These are phyloP conservation scores for Nemania sp. DNA, from an alignment of 2,329 filamentous ascomycete species.

Conservation along the genomic window DNA sequence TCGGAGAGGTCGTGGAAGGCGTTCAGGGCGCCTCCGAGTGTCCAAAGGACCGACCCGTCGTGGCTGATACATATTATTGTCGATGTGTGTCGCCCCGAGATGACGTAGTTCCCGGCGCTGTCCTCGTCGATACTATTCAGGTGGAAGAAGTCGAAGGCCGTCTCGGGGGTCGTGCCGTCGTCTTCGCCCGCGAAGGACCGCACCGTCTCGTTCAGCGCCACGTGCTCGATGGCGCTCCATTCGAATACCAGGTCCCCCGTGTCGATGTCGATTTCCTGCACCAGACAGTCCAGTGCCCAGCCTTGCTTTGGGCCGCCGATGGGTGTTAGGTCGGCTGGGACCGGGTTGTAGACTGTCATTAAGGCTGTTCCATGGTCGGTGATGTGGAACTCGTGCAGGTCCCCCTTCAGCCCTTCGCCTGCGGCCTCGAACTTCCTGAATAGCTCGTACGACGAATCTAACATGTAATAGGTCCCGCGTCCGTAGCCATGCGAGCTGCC, in stretches of 20 bases:
- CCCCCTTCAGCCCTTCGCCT: conserved; percentile 49
- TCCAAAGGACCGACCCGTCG: conserved; percentile 52
- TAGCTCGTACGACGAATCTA: conserved; percentile 53
- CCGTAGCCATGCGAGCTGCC: conserved; percentile 40
- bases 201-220: conserved; percentile 32
- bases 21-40: conserved; percentile 53
- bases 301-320: conserved; percentile 39
- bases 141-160: conserved; percentile 55
- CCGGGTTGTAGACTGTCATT: conserved; percentile 41
- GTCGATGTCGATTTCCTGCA: conserved; percentile 44
- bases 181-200: conserved; percentile 38
- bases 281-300: conserved; percentile 38
- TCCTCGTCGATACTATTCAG: conserved; percentile 54
- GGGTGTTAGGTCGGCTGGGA: conserved; percentile 39
- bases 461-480: conserved; percentile 47
- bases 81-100: conserved; percentile 53
- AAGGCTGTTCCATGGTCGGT: conserved; percentile 39
- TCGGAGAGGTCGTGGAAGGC: conserved; percentile 53
- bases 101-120: conserved; percentile 53
- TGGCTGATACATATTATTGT: conserved; percentile 49
- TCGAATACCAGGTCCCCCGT: conserved; percentile 43
- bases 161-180: conserved; percentile 37
- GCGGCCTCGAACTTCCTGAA: conserved; percentile 51
- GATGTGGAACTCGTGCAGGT: conserved; percentile 46
- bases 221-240: conserved; percentile 40